A percentile compares a stretch with the other conserved stretches of the same genome.
phyloP scores from a whole-genome alignment of 2,329 filamentous ascomycete genomes.

The Colletotrichum cuscutae region DNA sequence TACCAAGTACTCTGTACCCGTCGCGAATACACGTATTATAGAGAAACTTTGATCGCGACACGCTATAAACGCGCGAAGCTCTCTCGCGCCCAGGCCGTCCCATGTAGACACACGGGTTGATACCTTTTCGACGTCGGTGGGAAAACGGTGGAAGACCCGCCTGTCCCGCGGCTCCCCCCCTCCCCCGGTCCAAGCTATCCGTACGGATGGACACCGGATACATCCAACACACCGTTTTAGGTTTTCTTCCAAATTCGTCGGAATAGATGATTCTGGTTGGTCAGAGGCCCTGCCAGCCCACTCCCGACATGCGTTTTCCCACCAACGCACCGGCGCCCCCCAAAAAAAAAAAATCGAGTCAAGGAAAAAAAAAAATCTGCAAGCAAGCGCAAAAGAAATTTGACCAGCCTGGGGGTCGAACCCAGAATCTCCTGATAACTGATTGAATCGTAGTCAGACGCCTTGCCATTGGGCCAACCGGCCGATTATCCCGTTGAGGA shows the following conservation, averaged over 20 bases:
- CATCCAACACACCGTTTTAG: neutral
- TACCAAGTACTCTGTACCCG: too few relatives aligned
- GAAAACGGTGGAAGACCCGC: neutral
- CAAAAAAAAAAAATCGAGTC: neutral
- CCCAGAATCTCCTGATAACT: conserved; percentile 34
- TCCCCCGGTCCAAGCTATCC: neutral
- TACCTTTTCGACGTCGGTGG: neutral
- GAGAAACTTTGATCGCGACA: neutral
- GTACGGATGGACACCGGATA: neutral
- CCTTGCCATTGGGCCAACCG: conserved; percentile 52
- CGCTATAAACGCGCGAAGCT: neutral
- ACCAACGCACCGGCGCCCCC: neutral
- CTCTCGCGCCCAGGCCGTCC: too few relatives aligned
- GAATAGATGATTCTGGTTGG: neutral
- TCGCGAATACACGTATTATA: neutral
- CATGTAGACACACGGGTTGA: neutral
- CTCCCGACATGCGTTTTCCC: neutral
- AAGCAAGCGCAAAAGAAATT: neutral
- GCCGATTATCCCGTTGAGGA: neutral
- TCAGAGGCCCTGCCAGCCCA: neutral
- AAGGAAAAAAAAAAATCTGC: neutral
- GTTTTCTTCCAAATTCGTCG: neutral
- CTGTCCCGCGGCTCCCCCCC: too few relatives aligned
- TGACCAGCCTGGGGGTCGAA: conserved; percentile 36
- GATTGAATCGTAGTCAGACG: conserved; percentile 52